Evolutionary conservation across 164 flowering plant genomes (phyloP).

Genomic region (Macadamia integrifolia): DNA sequence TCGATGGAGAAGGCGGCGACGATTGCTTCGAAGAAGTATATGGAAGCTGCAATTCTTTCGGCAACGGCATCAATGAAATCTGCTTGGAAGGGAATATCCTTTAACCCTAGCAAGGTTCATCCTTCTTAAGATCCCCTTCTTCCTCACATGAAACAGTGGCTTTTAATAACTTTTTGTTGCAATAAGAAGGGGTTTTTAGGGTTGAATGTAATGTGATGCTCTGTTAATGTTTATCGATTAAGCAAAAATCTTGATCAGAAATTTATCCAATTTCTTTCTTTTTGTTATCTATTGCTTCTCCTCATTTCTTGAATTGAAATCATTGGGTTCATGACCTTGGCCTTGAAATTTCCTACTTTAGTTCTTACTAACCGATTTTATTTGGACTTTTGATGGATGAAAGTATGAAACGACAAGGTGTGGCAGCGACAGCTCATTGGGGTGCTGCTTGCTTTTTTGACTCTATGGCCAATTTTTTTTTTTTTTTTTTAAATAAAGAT

Average conservation of each 20-base stretch:
- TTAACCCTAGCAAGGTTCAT: constrained; percentile 45
- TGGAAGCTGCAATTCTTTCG: constrained; percentile 50
- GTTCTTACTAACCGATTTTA: neutral
- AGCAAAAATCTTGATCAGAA: too few species aligned
- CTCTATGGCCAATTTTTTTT: too few species aligned
- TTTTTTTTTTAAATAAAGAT: too few species aligned
- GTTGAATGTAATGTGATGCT: too few species aligned
- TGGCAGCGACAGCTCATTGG: too few species aligned
- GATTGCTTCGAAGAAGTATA: constrained; percentile 48
- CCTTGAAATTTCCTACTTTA: neutral
- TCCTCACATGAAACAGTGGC: neutral
- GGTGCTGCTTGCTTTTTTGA: too few species aligned
- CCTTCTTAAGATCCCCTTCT: constrained; percentile 32
- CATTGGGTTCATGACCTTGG: neutral
- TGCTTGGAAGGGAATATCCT: constrained; percentile 43
- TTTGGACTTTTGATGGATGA: neutral
- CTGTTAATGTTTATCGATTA: too few species aligned
- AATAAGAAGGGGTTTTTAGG: neutral
- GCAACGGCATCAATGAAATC: constrained; percentile 61
- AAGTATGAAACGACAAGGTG: too few species aligned
- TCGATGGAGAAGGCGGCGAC: constrained; percentile 43
- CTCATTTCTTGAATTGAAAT: neutral
- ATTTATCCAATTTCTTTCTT: too few species aligned
- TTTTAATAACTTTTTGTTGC: neutral
- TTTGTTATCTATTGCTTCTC: neutral